Percentiles rank a stretch among this genome's conserved stretches.
These are phyloP conservation scores for Phytophthora sojae DNA, from an alignment of 352 stramenopile genomes.

Conservation along the genomic window DNA sequence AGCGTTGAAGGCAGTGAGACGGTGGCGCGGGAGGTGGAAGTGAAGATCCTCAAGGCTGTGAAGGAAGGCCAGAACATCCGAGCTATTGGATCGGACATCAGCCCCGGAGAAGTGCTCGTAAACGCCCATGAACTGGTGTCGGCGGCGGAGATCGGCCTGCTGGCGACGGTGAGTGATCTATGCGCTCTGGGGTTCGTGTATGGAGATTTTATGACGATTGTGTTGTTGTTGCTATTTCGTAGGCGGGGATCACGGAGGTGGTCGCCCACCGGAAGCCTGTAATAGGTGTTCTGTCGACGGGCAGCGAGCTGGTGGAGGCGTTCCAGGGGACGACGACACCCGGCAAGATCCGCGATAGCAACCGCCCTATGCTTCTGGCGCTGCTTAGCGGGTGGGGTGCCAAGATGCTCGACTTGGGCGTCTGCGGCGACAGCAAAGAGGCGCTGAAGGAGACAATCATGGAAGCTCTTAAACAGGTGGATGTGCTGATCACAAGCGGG, in stretches of 20 bases:
- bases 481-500: slow-evolving; percentile 96
- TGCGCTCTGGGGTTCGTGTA: background rate
- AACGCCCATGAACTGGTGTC: slow-evolving; percentile 76
- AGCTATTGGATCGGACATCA: slow-evolving; percentile 93
- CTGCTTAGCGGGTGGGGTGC: slow-evolving; percentile 59
- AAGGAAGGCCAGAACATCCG: slow-evolving; percentile 82
- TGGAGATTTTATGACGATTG: background rate
- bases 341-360: slow-evolving; percentile 95
- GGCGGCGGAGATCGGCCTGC: slow-evolving; percentile 91
- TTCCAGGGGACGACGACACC: slow-evolving; percentile 47
- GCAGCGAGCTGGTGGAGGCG: slow-evolving; percentile 92
- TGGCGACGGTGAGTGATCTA: slow-evolving; percentile 80
- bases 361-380: slow-evolving; percentile 93
- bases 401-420: slow-evolving; percentile 65
- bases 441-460: slow-evolving; percentile 56
- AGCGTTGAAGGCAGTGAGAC: slow-evolving; percentile 49
- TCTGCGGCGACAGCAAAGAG: slow-evolving; percentile 80
- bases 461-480: slow-evolving; percentile 60
- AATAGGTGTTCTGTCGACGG: slow-evolving; percentile 96
- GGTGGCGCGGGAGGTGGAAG: slow-evolving; percentile 42
- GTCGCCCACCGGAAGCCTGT: slow-evolving; percentile 71
- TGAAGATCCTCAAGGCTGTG: slow-evolving; percentile 75
- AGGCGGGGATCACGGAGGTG: slow-evolving; percentile 82
- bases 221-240: slow-evolving; percentile 5
- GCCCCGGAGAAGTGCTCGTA: slow-evolving; percentile 78